A percentile compares a stretch with the other conserved stretches of the same genome.
These are phyloP conservation scores for Ceratocystiopsis minuta DNA, from an alignment of 2,329 filamentous ascomycete species.

Conservation along the genomic window DNA sequence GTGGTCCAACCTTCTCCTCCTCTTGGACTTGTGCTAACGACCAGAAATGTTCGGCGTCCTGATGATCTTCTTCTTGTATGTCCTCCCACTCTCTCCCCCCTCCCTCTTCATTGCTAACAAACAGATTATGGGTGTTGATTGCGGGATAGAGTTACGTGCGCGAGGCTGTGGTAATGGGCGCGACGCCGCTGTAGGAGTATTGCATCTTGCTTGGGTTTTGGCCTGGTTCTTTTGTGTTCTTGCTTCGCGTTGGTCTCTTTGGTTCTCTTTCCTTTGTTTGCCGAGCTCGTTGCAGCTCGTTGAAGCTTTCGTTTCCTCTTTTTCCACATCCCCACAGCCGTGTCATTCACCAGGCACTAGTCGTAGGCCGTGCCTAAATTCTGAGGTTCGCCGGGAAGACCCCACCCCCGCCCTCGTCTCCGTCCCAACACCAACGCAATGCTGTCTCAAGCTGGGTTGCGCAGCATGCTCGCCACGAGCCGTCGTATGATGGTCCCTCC, in stretches of 20 bases:
- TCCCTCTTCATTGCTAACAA: constrained; percentile 9
- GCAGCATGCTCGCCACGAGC: no score
- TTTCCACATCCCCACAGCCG: not conserved
- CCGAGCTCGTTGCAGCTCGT: no score
- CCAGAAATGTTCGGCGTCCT: constrained; percentile 62
- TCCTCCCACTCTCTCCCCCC: constrained; percentile 6
- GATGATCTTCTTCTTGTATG: constrained; percentile 76
- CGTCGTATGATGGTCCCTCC: no score
- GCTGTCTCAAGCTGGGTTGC: no score
- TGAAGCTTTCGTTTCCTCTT: not conserved
- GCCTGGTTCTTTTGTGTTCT: not conserved
- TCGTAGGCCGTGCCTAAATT: not conserved
- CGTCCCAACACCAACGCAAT: no score
- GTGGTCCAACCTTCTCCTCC: not conserved
- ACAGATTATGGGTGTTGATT: constrained; percentile 48
- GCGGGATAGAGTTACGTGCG: constrained; percentile 23
- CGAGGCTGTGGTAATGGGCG: not conserved
- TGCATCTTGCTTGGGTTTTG: not conserved
- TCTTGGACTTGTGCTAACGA: not conserved
- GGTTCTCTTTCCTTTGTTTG: not conserved
- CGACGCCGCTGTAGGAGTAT: not conserved
- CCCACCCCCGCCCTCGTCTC: no score
- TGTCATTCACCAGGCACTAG: no score
- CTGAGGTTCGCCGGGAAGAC: no score
- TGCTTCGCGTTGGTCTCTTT: no score